Percentiles rank a stretch among this genome's conserved stretches.
phyloP scores from a whole-genome alignment of 106 monocot genomes.

The Alisma plantagoaquatica region DNA sequence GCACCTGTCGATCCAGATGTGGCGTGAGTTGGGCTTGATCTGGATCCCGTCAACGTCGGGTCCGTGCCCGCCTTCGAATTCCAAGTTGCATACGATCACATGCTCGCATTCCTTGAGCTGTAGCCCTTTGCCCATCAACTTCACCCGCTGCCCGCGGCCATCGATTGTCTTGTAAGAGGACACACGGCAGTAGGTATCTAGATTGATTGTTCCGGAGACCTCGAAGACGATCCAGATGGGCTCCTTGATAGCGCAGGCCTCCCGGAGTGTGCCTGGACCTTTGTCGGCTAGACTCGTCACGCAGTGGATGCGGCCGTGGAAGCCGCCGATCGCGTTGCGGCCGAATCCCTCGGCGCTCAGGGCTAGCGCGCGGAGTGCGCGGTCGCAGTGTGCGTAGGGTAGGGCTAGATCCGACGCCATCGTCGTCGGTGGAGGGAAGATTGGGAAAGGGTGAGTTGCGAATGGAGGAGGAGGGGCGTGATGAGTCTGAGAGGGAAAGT shows the following conservation, averaged over 20 bases:
- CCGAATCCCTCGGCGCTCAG: constrained; percentile 86
- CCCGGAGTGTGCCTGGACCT: constrained; percentile 79
- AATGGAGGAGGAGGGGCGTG: not conserved
- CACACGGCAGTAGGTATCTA: constrained; percentile 48
- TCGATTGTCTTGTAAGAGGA: constrained; percentile 83
- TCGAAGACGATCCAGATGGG: constrained; percentile 92
- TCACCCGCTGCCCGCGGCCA: constrained; percentile 74
- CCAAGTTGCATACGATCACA: constrained; percentile 73
- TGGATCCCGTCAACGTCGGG: constrained; percentile 84
- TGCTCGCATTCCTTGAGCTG: constrained; percentile 70
- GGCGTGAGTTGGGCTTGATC: constrained; percentile 70
- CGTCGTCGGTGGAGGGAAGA: constrained; percentile 6
- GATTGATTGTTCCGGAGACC: constrained; percentile 77
- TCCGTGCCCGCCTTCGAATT: constrained; percentile 76
- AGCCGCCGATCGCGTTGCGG: constrained; percentile 58
- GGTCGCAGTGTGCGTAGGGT: constrained; percentile 47
- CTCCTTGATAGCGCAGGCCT: constrained; percentile 58
- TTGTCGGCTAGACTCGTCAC: constrained; percentile 76
- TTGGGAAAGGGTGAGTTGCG: not conserved
- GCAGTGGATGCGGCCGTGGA: constrained; percentile 50
- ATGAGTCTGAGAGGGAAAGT: not conserved
- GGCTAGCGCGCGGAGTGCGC: constrained; percentile 50
- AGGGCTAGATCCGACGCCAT: constrained; percentile 4
- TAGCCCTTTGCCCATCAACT: constrained; percentile 63
- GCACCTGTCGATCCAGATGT: constrained; percentile 90